Evolutionary conservation across 305 asterid species (phyloP).

Genomic region (Fraxinus ornus): DNA sequence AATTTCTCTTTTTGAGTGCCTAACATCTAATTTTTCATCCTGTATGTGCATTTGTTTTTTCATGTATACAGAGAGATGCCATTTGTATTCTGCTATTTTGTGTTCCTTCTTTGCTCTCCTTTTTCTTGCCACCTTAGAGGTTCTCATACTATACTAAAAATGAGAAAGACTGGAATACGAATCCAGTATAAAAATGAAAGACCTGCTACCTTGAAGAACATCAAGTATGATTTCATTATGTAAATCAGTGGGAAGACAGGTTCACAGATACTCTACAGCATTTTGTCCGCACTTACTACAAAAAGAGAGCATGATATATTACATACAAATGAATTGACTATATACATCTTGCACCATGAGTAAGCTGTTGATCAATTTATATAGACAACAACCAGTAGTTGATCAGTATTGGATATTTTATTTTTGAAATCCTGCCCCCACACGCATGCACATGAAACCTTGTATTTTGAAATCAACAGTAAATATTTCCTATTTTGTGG

Average conservation of each 20-base stretch:
- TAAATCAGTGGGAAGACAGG: neutral
- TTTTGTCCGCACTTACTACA: neutral
- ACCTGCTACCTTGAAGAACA: neutral
- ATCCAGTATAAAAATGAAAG: neutral
- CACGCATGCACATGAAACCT: neutral
- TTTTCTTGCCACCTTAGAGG: neutral
- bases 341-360: neutral
- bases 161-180: neutral
- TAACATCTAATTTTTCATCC: neutral
- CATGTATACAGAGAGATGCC: neutral
- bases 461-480: neutral
- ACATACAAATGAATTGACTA: neutral
- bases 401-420: neutral
- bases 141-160: neutral
- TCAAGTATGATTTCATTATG: neutral
- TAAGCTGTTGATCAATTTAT: neutral
- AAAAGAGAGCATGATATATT: neutral
- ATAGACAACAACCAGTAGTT: neutral
- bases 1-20: conserved; percentile 6
- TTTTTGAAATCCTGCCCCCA: neutral
- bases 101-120: neutral
- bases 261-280: neutral
- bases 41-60: neutral
- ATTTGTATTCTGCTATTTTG: neutral
- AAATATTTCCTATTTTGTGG: neutral